These are phyloP conservation scores for Podospora bellae-mahoneyi DNA, from an alignment of 495 filamentous ascomycete genomes.

Conservation along the genomic window DNA sequence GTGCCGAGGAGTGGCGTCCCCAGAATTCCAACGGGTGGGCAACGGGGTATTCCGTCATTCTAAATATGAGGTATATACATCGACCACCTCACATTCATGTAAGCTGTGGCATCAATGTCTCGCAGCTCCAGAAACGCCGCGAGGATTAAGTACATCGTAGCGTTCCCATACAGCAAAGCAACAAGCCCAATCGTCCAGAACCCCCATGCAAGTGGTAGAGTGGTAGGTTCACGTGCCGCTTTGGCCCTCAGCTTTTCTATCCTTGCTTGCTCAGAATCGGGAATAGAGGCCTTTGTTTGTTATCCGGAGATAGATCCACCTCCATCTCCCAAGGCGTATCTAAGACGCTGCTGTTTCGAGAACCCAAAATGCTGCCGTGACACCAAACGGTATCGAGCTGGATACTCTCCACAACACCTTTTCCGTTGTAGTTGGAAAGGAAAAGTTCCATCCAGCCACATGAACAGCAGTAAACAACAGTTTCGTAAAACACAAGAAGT, in stretches of 20 bases:
- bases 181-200: conserved; percentile 18
- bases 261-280: conserved; percentile 5
- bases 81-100: conserved; percentile 9
- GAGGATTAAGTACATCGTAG: conserved; percentile 15
- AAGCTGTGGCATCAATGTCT: conserved; percentile 16
- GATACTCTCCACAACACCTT: conserved; percentile 30
- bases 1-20: not conserved
- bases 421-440: conserved; percentile 37
- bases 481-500: conserved; percentile 12
- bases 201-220: conserved; percentile 17
- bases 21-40: not conserved
- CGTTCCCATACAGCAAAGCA: conserved; percentile 17
- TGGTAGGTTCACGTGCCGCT: not conserved
- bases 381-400: conserved; percentile 14
- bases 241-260: not conserved
- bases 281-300: not conserved
- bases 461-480: conserved; percentile 36
- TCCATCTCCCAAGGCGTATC: conserved; percentile 15
- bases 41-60: not conserved
- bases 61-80: conserved; percentile 15
- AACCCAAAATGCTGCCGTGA: conserved; percentile 20
- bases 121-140: conserved; percentile 16
- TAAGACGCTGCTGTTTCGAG: conserved; percentile 18
- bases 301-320: conserved; percentile 14
- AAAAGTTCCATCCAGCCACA: conserved; percentile 39